A percentile compares a stretch with the other conserved stretches of the same genome.
Conservation (phyloP, 2,329 filamentous ascomycete genomes). For the Septoria linicola region DNA sequence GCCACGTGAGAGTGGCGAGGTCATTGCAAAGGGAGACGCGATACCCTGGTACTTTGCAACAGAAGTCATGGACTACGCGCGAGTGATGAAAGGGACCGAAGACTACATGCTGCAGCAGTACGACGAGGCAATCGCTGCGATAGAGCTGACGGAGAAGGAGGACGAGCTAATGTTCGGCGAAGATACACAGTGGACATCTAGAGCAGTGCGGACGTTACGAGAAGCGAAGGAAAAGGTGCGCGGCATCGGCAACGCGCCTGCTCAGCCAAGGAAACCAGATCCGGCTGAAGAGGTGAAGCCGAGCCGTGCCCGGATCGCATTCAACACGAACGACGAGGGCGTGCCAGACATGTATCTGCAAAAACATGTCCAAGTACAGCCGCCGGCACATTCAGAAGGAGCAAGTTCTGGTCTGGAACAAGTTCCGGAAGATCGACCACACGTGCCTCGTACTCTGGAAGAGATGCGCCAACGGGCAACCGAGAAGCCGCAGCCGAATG, state of each 20-base stretch:
- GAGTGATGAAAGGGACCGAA: slow-evolving; percentile 90
- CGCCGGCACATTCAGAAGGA: neutral
- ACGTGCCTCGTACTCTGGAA: slow-evolving; percentile 45
- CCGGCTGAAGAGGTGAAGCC: slow-evolving; percentile 36
- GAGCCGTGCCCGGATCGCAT: slow-evolving; percentile 45
- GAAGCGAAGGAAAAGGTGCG: slow-evolving; percentile 73
- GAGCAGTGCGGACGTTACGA: slow-evolving; percentile 72
- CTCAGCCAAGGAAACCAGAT: slow-evolving; percentile 51
- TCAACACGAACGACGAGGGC: slow-evolving; percentile 47
- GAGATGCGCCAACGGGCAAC: slow-evolving; percentile 48
- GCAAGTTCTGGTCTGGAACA: slow-evolving; percentile 34
- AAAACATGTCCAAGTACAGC: slow-evolving; percentile 25
- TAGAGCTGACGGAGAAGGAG: slow-evolving; percentile 76
- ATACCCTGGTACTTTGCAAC: slow-evolving; percentile 94
- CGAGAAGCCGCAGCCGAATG: slow-evolving; percentile 48
- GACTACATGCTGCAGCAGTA: slow-evolving; percentile 83
- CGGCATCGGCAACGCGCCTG: slow-evolving; percentile 65
- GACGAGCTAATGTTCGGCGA: slow-evolving; percentile 91
- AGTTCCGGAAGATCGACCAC: slow-evolving; percentile 24
- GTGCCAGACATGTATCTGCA: slow-evolving; percentile 53
- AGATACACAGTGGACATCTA: slow-evolving; percentile 87
- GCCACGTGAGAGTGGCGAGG: slow-evolving; percentile 76
- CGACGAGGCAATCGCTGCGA: slow-evolving; percentile 71
- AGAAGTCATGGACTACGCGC: slow-evolving; percentile 90
- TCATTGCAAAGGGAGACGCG: slow-evolving; percentile 67